These are phyloP conservation scores for Ceratocystis alfenasii DNA, from an alignment of 2,329 filamentous ascomycete species.

Conservation along the genomic window DNA sequence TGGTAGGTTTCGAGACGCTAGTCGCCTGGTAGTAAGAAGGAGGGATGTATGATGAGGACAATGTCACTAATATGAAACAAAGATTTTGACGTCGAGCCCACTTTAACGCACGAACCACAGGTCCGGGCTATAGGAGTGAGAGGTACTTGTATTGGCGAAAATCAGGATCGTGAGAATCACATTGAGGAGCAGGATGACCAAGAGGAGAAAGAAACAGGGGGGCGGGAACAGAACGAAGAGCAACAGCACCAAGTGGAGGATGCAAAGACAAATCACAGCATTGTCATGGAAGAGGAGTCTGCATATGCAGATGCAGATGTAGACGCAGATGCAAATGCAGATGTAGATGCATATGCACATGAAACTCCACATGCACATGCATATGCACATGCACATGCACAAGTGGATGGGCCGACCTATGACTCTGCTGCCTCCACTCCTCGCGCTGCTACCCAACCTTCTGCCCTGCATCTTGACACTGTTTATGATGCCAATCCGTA, in stretches of 20 bases:
- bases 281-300: neutral
- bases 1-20: slow-evolving; percentile 16
- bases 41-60: slow-evolving; percentile 6
- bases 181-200: neutral
- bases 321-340: neutral
- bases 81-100: slow-evolving; percentile 13
- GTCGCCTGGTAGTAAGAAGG: slow-evolving; percentile 6
- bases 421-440: neutral
- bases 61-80: slow-evolving; percentile 16
- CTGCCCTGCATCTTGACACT: slow-evolving; percentile 4
- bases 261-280: neutral
- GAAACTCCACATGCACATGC: neutral
- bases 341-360: neutral
- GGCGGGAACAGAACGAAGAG: neutral
- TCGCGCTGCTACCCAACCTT: slow-evolving; percentile 2
- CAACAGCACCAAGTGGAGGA: neutral
- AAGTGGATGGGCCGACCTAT: neutral
- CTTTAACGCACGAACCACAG: slow-evolving; percentile 6
- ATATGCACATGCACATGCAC: slow-evolving; percentile 6
- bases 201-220: neutral
- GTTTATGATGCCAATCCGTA: neutral
- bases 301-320: neutral
- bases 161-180: neutral
- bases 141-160: neutral
- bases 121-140: slow-evolving; percentile 11